A percentile compares a stretch with the other conserved stretches of the same genome.
phyloP scores from a whole-genome alignment of 768 basidiomycete species.

The Leccinum subgranulosum region DNA sequence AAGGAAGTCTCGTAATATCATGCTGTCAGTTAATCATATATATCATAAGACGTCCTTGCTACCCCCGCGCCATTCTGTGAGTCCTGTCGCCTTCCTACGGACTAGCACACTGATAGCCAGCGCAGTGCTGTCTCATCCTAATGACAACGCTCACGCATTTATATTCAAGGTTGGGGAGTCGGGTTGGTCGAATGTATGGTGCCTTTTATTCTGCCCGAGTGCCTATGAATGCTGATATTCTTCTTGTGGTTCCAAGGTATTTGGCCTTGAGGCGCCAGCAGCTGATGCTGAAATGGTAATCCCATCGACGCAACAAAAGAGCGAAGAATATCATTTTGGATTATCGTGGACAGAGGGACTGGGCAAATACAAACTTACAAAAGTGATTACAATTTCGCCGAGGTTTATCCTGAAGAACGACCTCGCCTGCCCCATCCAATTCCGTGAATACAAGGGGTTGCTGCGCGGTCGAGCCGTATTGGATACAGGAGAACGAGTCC shows the following conservation, averaged over 20 bases:
- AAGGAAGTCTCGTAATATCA: conserved; percentile 6
- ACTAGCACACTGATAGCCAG: conserved; percentile 3
- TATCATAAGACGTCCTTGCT: conserved; percentile 41
- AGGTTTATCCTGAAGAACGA: conserved; percentile 89
- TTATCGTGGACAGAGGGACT: conserved; percentile 90
- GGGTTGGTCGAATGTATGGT: conserved; percentile 78
- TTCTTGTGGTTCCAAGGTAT: conserved; percentile 42
- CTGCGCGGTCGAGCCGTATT: conserved; percentile 62
- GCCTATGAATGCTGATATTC: conserved; percentile 4
- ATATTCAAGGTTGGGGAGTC: conserved; percentile 79
- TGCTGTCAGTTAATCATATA: conserved; percentile 13
- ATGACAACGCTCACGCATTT: conserved; percentile 79
- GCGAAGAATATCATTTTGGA: conserved; percentile 76
- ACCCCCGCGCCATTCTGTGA: conserved; percentile 76
- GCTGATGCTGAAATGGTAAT: conserved; percentile 85
- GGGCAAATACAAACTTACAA: conserved; percentile 97
- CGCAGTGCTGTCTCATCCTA: conserved; percentile 82
- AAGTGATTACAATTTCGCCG: conserved; percentile 88
- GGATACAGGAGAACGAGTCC: conserved; percentile 62
- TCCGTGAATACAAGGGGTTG: conserved; percentile 80
- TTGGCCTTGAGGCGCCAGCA: conserved; percentile 88
- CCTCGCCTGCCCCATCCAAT: conserved; percentile 61
- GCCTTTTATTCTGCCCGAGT: conserved; percentile 2
- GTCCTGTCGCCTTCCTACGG: conserved; percentile 28
- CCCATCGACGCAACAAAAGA: conserved; percentile 55